Evolutionary conservation across 2,329 filamentous ascomycete genomes (phyloP), one percentile per base, ranked within the genome.

Genomic region (Aquanectria penicillioides): DNA sequence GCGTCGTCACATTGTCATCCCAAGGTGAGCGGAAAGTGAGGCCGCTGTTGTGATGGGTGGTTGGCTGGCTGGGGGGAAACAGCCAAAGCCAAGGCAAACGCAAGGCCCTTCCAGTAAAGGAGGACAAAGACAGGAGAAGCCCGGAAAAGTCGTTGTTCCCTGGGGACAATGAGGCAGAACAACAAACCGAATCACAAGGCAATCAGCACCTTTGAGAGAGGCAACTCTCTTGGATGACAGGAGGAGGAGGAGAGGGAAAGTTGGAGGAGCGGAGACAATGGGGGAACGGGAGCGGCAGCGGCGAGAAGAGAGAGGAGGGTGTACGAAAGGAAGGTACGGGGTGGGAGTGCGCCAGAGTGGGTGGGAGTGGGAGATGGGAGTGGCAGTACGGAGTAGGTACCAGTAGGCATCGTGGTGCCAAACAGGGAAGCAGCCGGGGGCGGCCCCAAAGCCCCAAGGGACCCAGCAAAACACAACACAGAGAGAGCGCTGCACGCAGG

Each of bases 261-360:
- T 68, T 69, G 69, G 66, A 66, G 66, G 67, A 65, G 71, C 69
- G 69, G 70, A 73, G 70, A 71, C 67, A 67, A 68, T 72, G 67
- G 69, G 65, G 69, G 69, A 71, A 67, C 64, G 68, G 65, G 65
- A 62, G 66, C 60, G 63, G 62, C 67, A 66, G 62, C 63, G 62
- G 58, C 67, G 61, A 68, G 62, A 68, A 59, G 57, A 66, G 65
- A 62, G 66, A 67, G 63, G 65, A 69, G 68, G 64, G 64, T 67
- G 70, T 71, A 64, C 63, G 57, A 60, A 57, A 53, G 58, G 56
- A 52, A 67, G 62, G 66, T 54, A 62, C 59, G 36, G 62, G 62
- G 50, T 38, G 22, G 46, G 46, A 49, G 46, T 44, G 50, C 20
- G 38, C 38, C 26, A 18, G 23, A 53, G 28, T 61, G 58, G 65